Evolutionary conservation across 2,329 filamentous ascomycete species (phyloP), one percentile per base, ranked within the genome.

Genomic region (Ophiostoma australiae): DNA sequence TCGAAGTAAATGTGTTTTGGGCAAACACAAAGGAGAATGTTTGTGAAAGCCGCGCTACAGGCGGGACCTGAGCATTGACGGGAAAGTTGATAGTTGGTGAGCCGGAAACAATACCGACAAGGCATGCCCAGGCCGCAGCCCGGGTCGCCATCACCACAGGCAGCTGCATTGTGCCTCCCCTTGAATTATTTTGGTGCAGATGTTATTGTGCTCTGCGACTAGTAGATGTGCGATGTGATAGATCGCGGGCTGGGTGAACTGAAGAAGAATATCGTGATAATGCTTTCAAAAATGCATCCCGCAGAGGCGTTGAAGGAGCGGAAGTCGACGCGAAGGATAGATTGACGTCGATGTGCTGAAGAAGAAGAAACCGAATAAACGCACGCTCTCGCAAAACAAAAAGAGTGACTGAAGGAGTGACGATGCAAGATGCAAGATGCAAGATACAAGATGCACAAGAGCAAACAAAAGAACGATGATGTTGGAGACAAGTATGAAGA

Each of bases 21-120:
- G 91, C 90, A 76, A 97, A 91, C 39, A 86, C 83, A 76, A 94
- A 93, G 11, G 83, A 86, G 79, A 92, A 95, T 2, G 84, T 83
- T 75, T 89, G 77, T 58, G 85, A 86, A 72, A 91, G 83, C 74
- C 91, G 86, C 27, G 92, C 93, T 70, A 94, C 90, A 3, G 90
- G 90, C 41, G 93, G 93, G 0, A 96, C 85, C 79, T 97, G 93
- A 2, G 91, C 89, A 79, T 95, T 96, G 79, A 97, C 84, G 0
- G 93, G 93, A 75, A 94, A 94, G 67, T 83, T 81, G 67, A 84
- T 77, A 33, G 78, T 76, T 13, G 86, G 86, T 23, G 79, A 76
- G 69, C 81, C 78, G 52, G 55, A 37, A 31, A 68, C 74, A 27
- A 71, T 67, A 52, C 72, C 74, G 67, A 72, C 27, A 58, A 73